Percentiles rank a stretch among this genome's conserved stretches.
Conservation (phyloP, 2,329 filamentous ascomycete species). For the Clonostachys sp. region DNA sequence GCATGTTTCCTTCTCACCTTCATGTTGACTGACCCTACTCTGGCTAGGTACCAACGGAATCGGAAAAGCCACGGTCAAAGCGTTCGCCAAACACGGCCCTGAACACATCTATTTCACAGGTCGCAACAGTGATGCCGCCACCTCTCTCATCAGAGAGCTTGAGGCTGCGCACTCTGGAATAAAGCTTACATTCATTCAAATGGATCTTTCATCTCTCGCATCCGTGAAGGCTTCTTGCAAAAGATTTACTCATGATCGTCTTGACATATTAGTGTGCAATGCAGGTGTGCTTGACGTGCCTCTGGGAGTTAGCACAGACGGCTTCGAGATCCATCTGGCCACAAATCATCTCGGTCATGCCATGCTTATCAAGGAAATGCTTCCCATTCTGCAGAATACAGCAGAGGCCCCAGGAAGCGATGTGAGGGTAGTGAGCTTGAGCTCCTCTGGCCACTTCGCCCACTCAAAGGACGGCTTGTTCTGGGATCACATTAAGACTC, state of each 20-base stretch:
- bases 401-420: slow-evolving; percentile 11
- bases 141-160: background rate
- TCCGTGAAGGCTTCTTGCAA: slow-evolving; percentile 24
- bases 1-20: no score
- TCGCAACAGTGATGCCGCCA: slow-evolving; percentile 32
- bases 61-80: background rate
- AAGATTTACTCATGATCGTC: slow-evolving; percentile 13
- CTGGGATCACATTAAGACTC: slow-evolving; percentile 10
- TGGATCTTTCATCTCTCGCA: slow-evolving; percentile 37
- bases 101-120: slow-evolving; percentile 44
- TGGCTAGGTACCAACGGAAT: slow-evolving; percentile 2
- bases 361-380: slow-evolving; percentile 31
- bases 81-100: slow-evolving; percentile 27
- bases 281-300: slow-evolving; percentile 35
- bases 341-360: slow-evolving; percentile 46
- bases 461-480: slow-evolving; percentile 16
- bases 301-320: slow-evolving; percentile 30
- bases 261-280: slow-evolving; percentile 41
- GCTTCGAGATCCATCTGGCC: slow-evolving; percentile 43
- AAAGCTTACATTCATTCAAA: slow-evolving; percentile 1
- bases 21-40: no score
- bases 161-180: background rate
- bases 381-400: slow-evolving; percentile 19
- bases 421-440: slow-evolving; percentile 14
- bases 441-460: slow-evolving; percentile 16